Conservation (phyloP, 495 filamentous ascomycete species). For the Daldinia concentrica region DNA sequence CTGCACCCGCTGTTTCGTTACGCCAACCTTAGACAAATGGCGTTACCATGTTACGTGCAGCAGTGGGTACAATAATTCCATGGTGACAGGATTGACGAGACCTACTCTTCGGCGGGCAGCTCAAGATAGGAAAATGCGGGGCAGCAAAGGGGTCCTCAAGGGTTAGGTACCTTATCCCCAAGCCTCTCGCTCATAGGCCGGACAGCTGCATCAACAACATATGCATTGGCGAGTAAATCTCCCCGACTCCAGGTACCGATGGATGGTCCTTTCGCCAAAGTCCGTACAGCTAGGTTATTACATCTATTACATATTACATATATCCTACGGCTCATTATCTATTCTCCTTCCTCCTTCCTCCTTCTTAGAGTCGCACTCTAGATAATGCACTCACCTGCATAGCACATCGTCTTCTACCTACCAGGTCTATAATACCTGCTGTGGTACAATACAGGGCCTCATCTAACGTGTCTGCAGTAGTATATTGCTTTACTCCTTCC, state of each 20-base stretch:
- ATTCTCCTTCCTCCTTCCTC: constrained; percentile 6
- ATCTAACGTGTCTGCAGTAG: constrained; percentile 26
- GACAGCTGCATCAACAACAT: constrained; percentile 37
- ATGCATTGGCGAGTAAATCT: constrained; percentile 35
- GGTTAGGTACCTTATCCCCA: constrained; percentile 20
- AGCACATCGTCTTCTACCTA: constrained; percentile 37
- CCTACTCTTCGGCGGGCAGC: constrained; percentile 19
- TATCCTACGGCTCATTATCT: constrained; percentile 37
- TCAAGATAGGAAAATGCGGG: constrained; percentile 42
- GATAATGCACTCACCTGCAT: constrained; percentile 44
- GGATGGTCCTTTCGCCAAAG: constrained; percentile 21
- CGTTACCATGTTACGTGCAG: constrained; percentile 37
- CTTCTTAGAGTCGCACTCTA: constrained; percentile 28
- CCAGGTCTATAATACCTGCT: constrained; percentile 37
- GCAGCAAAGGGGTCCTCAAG: constrained; percentile 32
- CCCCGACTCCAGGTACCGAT: constrained; percentile 36
- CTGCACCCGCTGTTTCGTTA: constrained; percentile 24
- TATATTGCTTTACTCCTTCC: constrained; percentile 30
- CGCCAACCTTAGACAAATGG: constrained; percentile 42
- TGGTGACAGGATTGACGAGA: constrained; percentile 33
- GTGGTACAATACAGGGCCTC: constrained; percentile 28
- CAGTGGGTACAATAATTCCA: constrained; percentile 23
- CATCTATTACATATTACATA: constrained; percentile 25
- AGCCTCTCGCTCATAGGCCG: constrained; percentile 28
- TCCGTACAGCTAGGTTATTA: constrained; percentile 15